A percentile compares a stretch with the other conserved stretches of the same genome.
Conservation (phyloP, 2,329 filamentous ascomycete genomes). For the Mycosphaerella sp. region DNA sequence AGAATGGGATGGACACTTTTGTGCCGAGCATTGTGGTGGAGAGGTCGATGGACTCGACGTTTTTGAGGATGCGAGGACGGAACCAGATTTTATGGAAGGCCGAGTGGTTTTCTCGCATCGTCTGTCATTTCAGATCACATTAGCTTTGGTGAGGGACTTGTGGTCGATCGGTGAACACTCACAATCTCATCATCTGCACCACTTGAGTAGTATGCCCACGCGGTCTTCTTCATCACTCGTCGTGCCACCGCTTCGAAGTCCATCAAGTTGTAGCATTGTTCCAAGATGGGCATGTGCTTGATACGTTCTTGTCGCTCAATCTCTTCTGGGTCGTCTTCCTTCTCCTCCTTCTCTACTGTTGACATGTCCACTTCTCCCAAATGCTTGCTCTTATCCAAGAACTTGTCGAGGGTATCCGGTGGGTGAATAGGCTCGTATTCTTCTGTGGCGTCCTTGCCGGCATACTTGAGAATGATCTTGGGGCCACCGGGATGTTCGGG, state of each 20-base stretch:
- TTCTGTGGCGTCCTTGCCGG: conserved; percentile 88
- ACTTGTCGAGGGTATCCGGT: conserved; percentile 77
- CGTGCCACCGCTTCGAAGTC: conserved; percentile 94
- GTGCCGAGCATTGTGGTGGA: conserved; percentile 90
- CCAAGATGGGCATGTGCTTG: conserved; percentile 70
- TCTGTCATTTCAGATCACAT: conserved; percentile 47
- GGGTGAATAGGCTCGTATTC: conserved; percentile 88
- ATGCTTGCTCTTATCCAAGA: conserved; percentile 78
- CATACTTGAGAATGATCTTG: conserved; percentile 95
- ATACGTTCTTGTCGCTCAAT: conserved; percentile 59
- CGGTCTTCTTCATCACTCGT: conserved; percentile 87
- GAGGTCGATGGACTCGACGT: conserved; percentile 82
- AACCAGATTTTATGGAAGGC: conserved; percentile 99
- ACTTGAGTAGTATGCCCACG: conserved; percentile 97
- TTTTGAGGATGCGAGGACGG: conserved; percentile 77
- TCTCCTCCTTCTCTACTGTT: conserved; percentile 63
- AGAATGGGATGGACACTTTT: conserved; percentile 80
- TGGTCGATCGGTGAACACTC: background rate
- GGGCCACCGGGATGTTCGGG: conserved; percentile 73
- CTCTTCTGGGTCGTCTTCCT: conserved; percentile 65
- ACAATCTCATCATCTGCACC: conserved; percentile 64
- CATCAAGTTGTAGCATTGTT: conserved; percentile 87
- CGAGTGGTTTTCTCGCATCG: conserved; percentile 68
- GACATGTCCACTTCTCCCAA: conserved; percentile 83
- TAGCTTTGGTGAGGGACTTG: background rate